phyloP scores from a whole-genome alignment of 495 filamentous ascomycete species.

The Aspergillus sclerotiicarbonarius region DNA sequence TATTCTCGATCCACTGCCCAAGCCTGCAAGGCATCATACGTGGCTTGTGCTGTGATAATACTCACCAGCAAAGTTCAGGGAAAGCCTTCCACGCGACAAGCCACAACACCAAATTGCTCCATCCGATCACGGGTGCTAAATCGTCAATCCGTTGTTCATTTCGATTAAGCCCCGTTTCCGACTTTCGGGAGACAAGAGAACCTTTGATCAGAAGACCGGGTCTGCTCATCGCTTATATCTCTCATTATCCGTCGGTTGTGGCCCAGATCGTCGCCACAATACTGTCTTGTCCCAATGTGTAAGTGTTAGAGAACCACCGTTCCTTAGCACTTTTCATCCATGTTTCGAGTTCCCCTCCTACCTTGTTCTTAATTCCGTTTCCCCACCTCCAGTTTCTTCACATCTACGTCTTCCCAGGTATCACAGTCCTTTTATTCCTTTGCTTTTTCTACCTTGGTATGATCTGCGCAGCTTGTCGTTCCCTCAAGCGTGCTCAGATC shows the following conservation, averaged over 20 bases:
- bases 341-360: constrained; percentile 3
- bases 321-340: constrained; percentile 5
- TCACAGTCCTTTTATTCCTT: constrained; percentile 10
- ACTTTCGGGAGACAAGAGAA: not conserved
- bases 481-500: not conserved
- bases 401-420: constrained; percentile 6
- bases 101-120: not conserved
- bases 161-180: not conserved
- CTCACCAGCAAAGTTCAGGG: not conserved
- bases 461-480: constrained; percentile 2
- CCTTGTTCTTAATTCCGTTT: constrained; percentile 3
- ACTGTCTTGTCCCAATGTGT: constrained; percentile 19
- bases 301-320: constrained; percentile 13
- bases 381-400: constrained; percentile 8
- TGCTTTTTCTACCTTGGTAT: constrained; percentile 2
- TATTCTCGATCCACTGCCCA: not conserved
- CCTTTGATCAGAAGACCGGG: not conserved
- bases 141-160: constrained; percentile 1
- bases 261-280: constrained; percentile 14
- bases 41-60: constrained; percentile 5
- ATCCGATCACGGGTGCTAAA: not conserved
- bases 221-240: not conserved
- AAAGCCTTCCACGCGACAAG: not conserved
- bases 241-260: constrained; percentile 12
- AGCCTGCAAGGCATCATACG: constrained; percentile 1